Evolutionary conservation across 106 monocot species (phyloP).

Genomic region (Dendrobium nobile): DNA sequence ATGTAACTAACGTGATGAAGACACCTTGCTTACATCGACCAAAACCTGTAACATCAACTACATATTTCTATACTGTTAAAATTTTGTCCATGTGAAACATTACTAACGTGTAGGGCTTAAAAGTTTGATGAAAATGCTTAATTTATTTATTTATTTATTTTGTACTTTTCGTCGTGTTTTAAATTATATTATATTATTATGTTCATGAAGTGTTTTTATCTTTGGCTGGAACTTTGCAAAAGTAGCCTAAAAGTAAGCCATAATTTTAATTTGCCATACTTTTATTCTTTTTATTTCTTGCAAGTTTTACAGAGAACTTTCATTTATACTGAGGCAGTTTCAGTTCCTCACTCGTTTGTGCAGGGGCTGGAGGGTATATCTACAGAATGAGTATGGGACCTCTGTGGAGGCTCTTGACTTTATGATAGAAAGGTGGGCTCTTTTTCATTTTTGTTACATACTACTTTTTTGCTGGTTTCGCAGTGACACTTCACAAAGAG

Average conservation of each 20-base stretch:
- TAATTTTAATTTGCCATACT: neutral
- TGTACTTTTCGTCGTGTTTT: neutral
- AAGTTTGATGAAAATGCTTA: neutral
- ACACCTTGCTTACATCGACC: neutral
- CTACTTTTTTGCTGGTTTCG: neutral
- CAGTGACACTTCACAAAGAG: neutral
- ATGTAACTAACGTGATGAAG: neutral
- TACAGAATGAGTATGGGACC: conserved; percentile 88
- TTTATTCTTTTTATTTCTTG: neutral
- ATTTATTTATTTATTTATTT: neutral
- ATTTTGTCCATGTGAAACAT: neutral
- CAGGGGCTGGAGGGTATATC: conserved; percentile 80
- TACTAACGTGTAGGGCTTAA: neutral
- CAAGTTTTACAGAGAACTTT: neutral
- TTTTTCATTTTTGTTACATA: neutral
- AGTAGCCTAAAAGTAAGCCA: neutral
- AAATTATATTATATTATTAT: neutral
- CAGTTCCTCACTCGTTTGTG: neutral
- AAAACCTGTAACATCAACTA: neutral
- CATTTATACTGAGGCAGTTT: neutral
- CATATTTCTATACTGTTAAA: neutral
- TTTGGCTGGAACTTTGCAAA: neutral
- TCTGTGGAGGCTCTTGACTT: conserved; percentile 62
- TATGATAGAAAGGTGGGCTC: conserved; percentile 70
- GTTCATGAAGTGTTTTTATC: neutral